Evolutionary conservation across 164 flowering plant species (phyloP), one percentile per base, ranked within the genome.

Genomic region (Pachysandra terminalis): DNA sequence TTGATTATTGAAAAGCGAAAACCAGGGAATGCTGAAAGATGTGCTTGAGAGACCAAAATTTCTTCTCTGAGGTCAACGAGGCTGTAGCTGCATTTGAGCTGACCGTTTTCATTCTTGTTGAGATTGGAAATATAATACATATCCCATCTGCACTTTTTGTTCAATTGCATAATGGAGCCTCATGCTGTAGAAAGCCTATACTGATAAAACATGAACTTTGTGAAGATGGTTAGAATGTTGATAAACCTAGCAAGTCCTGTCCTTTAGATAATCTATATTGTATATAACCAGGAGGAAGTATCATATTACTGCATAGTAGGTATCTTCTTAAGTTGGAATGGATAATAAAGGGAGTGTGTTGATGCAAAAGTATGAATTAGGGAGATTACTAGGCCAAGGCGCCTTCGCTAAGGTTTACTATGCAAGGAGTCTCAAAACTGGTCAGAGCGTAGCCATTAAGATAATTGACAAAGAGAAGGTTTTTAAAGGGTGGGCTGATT

Each of bases 311-410:
- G 9, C 58, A 15, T 35, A 27, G 59, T 70, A 65, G 57, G 1
- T 32, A n/a, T n/a, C n/a, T 53, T 56, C 59, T 24, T 56, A 10
- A 64, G 0, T 74, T 71, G 62, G 41, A 65, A 87, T 89, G 97
- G 93, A 87, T 19, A 71, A 70, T 64, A 87, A 83, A 65, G 78
- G 81, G 41, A 74, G 80, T 68, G 77, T 86, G 25, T 68, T 90
- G 83, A 82, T 88, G 83, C 77, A 84, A 64, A 79, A 66, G 67
- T 93, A 90, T 75, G 96, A 90, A 68, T 19, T 93, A 32, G 98
- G n/a, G n/a, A n/a, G n/a, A n/a, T n/a, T n/a, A n/a, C n/a, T n/a
- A 3, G 96, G 98, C 53, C 91, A 93, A 75, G 98, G 96, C 5
- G 87, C 92, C 57, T 93, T 90, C 65, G 98, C 93, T 0, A 93